Base-by-base conservation (phyloP, 805 yeast genomes). In the Cyberlindnera xishuangbannaensis region DNA sequence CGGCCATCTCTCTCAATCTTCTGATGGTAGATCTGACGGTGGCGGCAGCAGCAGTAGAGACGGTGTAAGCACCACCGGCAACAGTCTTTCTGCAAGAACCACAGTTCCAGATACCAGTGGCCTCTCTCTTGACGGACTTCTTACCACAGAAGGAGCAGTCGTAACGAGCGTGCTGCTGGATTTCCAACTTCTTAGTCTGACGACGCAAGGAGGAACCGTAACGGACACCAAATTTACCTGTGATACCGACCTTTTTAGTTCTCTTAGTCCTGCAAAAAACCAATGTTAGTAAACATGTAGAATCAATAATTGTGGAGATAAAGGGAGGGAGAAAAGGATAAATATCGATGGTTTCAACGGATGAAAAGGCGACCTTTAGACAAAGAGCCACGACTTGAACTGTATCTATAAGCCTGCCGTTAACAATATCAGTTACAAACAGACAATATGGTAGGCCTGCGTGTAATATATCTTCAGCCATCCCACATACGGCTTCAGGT, bases 161-260 rank as follows among this genome's bases (percentile, higher is more conserved):
- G 83, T 94, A 92, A 68, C 84, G 85, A 61, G 98, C 83, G 74
- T 90, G 98, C 71, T 88, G 97, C 74, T 87, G 97, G 63, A 86
- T 82, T 77, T 94, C 98, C 72, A 92, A 77, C 79, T 92, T 92
- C 83, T 88, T 88, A 79, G 95, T 84, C 75, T 87, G 97, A 76
- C 97, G 86, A 83, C 99, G 90, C 72, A 92, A 78, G 53, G 99
- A 94, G 62, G 98, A 90, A 88, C 99, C 95, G 79, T 92, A 92
- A 81, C 99, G 88, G 76, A 92, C 97, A 86, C 99, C 99, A 82
- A 86, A 92, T 79, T 94, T 94, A 82, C 99, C 99, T 71, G 99
- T 92, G 80, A 92, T 92, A 73, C 99, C 99, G 70, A 92, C 99
- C 86, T 92, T 92, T 95, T 92, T 92, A 61, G 99, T 92, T 84